A percentile compares a stretch with the other conserved stretches of the same genome.
Conservation (phyloP, 2,329 filamentous ascomycete genomes). For the Kalaharituber pfeilii region DNA sequence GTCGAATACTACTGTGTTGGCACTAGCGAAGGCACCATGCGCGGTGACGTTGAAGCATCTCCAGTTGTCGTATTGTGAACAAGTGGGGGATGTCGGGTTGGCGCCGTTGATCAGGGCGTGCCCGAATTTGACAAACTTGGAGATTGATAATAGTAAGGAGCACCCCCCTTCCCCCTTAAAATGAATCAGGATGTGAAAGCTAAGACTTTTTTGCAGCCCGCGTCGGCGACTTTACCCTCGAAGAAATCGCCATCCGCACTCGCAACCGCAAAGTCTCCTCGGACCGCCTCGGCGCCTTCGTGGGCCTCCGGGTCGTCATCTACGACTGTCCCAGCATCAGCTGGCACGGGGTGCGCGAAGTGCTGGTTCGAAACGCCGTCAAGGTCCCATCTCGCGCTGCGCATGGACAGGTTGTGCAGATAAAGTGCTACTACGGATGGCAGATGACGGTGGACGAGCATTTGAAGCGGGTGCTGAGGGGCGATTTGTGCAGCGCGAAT, state of each 20-base stretch:
- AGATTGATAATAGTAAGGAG: constrained; percentile 72
- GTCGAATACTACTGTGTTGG: constrained; percentile 56
- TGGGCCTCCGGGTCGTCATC: constrained; percentile 59
- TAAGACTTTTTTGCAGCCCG: background rate
- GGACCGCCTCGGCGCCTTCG: constrained; percentile 19
- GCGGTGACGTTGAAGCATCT: constrained; percentile 56
- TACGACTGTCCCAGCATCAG: constrained; percentile 88
- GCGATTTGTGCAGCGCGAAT: constrained; percentile 55
- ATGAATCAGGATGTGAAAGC: background rate
- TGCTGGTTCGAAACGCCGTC: constrained; percentile 68
- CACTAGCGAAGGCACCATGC: constrained; percentile 61
- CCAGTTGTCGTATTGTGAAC: constrained; percentile 79
- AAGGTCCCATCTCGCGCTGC: constrained; percentile 37
- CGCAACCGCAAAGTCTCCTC: background rate
- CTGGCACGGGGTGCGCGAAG: constrained; percentile 77
- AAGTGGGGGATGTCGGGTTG: constrained; percentile 66
- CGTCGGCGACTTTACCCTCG: background rate
- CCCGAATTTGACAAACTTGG: constrained; percentile 48
- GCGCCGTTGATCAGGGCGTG: constrained; percentile 65
- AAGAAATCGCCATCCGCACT: background rate
- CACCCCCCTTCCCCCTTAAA: background rate
- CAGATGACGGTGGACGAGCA: constrained; percentile 92
- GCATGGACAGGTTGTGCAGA: constrained; percentile 41
- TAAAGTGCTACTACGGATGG: constrained; percentile 92
- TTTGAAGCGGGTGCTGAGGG: constrained; percentile 63